These are phyloP conservation scores for Oryza glumipatula DNA, from an alignment of 176 grass and related monocot species.

Conservation along the genomic window DNA sequence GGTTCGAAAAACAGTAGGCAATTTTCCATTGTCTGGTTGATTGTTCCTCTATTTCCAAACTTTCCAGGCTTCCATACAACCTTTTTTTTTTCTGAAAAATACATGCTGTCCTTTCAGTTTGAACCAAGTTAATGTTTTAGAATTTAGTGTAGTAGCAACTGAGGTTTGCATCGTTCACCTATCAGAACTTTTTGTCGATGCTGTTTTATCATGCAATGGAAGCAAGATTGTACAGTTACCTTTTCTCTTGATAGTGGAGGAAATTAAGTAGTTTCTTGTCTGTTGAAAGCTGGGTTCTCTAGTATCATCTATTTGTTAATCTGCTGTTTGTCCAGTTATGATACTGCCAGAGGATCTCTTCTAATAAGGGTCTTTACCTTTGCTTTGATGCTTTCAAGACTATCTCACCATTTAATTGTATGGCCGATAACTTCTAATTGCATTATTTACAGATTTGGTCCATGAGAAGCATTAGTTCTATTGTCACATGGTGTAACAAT, in stretches of 20 bases:
- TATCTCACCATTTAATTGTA: constrained; percentile 19
- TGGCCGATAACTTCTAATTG: constrained; percentile 25
- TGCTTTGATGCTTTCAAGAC: constrained; percentile 4
- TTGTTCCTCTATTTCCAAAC: too few species aligned
- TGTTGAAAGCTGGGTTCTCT: constrained; percentile 10
- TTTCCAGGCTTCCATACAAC: neutral
- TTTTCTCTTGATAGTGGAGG: neutral
- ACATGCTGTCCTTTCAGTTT: constrained; percentile 20
- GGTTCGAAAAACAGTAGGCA: too few species aligned
- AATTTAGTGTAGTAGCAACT: constrained; percentile 18
- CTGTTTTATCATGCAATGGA: neutral
- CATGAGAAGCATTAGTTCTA: constrained; percentile 65
- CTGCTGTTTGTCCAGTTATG: neutral
- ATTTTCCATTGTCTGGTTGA: too few species aligned
- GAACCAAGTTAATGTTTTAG: constrained; percentile 18
- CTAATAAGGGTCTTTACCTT: constrained; percentile 23
- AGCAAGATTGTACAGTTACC: neutral
- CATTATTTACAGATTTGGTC: constrained; percentile 77
- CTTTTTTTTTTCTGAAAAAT: neutral
- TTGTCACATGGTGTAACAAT: constrained; percentile 70
- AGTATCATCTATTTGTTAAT: neutral
- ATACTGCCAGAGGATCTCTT: neutral
- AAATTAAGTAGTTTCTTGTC: neutral
- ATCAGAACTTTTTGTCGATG: neutral
- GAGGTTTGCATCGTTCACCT: neutral